Percentiles rank a stretch among this genome's conserved stretches.
phyloP scores from a whole-genome alignment of 2,329 filamentous ascomycete species.

The Arthrocladium fulminans region DNA sequence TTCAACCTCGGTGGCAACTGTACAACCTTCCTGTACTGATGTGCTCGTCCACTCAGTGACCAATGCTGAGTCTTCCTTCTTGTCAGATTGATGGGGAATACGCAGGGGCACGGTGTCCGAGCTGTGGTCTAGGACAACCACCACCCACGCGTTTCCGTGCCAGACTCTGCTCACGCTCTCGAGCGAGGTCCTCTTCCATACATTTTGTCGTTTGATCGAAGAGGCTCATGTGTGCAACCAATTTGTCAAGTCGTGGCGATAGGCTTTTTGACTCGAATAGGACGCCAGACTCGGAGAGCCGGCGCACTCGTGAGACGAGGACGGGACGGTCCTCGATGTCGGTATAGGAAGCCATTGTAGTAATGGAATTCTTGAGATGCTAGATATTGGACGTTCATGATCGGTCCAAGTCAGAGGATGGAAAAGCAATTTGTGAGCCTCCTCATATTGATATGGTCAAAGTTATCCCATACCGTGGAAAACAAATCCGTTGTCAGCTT shows the following conservation, averaged over 20 bases:
- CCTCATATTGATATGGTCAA: too few relatives aligned
- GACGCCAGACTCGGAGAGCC: slow-evolving; percentile 5
- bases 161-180: background rate
- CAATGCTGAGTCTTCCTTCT: background rate
- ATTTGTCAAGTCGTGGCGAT: slow-evolving; percentile 5
- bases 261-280: background rate
- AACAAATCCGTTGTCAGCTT: too few relatives aligned
- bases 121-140: background rate
- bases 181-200: background rate
- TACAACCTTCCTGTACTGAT: background rate
- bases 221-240: slow-evolving; percentile 9
- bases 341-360: background rate
- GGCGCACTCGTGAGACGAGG: slow-evolving; percentile 3
- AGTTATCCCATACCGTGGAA: too few relatives aligned
- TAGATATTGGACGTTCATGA: too few relatives aligned
- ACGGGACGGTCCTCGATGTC: background rate
- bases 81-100: background rate
- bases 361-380: background rate
- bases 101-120: background rate
- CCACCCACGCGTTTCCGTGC: background rate
- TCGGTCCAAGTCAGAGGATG: too few relatives aligned
- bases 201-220: slow-evolving; percentile 6
- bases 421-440: too few relatives aligned
- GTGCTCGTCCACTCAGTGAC: background rate
- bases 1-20: slow-evolving; percentile 2